Base-by-base conservation (phyloP, 2,329 filamentous ascomycete species). In the Epichloe gansuensis region DNA sequence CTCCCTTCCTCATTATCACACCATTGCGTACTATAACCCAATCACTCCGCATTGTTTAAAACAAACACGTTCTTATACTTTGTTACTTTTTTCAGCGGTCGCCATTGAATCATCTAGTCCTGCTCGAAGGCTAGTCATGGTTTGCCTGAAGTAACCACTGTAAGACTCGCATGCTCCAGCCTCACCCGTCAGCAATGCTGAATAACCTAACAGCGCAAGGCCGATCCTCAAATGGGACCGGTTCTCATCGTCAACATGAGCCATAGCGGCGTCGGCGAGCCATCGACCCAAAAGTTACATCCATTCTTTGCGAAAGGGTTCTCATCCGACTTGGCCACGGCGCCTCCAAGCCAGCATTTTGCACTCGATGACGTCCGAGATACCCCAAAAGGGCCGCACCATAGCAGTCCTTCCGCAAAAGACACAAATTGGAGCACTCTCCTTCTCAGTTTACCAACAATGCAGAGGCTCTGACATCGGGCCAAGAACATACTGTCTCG, bases 231-330 rank as follows among this genome's bases (percentile, higher is more conserved):
- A 46, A 77, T 76, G 73, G 71, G 69, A 65, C 64, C 70, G 43
- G 61, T 71, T 44, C 58, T 69, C 53, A 63, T 72, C 52, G 65
- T 67, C 59, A 68, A 63, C 48, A 80, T 78, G 76, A 65, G 67
- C 57, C 68, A 68, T 52, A 66, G 68, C 61, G 66, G 62, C 52
- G 57, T 65, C 50, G 62, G 60, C 55, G 69, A 68, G 52, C 60
- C 64, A 9, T 55, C 61, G 41, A 59, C 62, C 25, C 74, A 72
- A 60, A 78, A 76, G 57, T 60, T 81, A 39, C 78, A 81, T 58
- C 78, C 78, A 17, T 80, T 81, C 65, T 81, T 81, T 60, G 60
- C 66, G 41, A 67, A 65, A 52, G 53, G 46, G 6, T 54, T 62
- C 46, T 25, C 53, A 21, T 51, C 54, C 31, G 54, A 58, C 11